Percentiles rank a stretch among this genome's conserved stretches.
Evolutionary conservation across 169 alveolate genomes (phyloP).

Genomic region (Plasmodium inui): DNA sequence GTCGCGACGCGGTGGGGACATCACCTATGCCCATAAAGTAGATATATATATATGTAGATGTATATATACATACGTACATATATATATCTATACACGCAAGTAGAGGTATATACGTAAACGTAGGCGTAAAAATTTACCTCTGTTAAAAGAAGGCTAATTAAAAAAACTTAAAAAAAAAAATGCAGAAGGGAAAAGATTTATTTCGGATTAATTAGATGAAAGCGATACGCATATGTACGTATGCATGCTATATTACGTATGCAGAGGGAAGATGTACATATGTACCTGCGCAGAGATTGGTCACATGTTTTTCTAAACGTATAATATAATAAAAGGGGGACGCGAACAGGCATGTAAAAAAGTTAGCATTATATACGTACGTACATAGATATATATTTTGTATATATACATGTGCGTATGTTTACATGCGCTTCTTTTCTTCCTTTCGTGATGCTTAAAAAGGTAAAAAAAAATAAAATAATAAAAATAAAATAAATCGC

Average conservation of each 20-base stretch:
- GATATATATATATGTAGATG: background rate
- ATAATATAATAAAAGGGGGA: background rate
- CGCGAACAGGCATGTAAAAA: background rate
- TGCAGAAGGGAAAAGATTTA: background rate
- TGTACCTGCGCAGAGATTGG: background rate
- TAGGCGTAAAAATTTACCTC: background rate
- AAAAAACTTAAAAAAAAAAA: background rate
- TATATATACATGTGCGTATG: background rate
- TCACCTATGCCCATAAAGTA: background rate
- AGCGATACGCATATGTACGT: background rate
- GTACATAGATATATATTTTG: background rate
- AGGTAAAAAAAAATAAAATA: background rate
- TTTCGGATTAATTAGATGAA: background rate
- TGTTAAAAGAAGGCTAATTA: background rate
- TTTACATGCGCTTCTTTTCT: background rate
- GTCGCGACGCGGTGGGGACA: background rate
- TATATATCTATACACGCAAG: background rate
- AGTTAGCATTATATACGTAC: background rate
- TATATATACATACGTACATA: background rate
- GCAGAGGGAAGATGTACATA: background rate
- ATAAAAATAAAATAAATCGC: background rate
- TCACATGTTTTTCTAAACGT: background rate
- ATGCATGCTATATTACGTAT: background rate
- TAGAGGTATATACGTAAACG: background rate
- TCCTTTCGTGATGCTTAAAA: background rate